These are phyloP conservation scores for Aureobasidium uvarum DNA, from an alignment of 2,329 filamentous ascomycete genomes.

Conservation along the genomic window DNA sequence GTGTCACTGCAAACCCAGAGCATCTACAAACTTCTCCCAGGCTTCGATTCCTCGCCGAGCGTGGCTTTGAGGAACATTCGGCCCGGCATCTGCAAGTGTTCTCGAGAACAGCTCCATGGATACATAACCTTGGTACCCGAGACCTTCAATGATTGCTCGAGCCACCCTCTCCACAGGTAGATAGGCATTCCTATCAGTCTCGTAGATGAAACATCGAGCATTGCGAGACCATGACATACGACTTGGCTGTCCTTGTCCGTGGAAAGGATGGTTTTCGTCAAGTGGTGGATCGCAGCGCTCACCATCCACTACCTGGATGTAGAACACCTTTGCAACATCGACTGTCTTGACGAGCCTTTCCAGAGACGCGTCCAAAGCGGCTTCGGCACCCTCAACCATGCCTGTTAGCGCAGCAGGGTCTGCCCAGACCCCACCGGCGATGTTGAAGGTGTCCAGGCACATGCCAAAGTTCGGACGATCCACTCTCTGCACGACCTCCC, in stretches of 20 bases:
- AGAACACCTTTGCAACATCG: conserved; percentile 66
- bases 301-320: conserved; percentile 74
- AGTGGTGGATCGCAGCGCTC: conserved; percentile 61
- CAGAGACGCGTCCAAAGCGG: conserved; percentile 56
- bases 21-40: conserved; percentile 47
- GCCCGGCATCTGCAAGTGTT: conserved; percentile 54
- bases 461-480: conserved; percentile 30
- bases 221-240: conserved; percentile 76
- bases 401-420: conserved; percentile 27
- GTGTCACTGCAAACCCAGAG: background rate
- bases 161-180: conserved; percentile 64
- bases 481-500: conserved; percentile 60
- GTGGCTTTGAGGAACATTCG: conserved; percentile 55
- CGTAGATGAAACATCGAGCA: conserved; percentile 64
- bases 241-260: conserved; percentile 55
- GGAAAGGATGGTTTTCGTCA: conserved; percentile 54
- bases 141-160: conserved; percentile 59
- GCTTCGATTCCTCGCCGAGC: conserved; percentile 52
- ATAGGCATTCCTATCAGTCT: conserved; percentile 61
- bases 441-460: conserved; percentile 32
- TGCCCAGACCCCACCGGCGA: conserved; percentile 31
- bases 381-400: conserved; percentile 41
- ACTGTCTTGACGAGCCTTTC: conserved; percentile 54
- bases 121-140: conserved; percentile 68
- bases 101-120: conserved; percentile 69